A percentile compares a stretch with the other conserved stretches of the same genome.
Conservation (phyloP, 257 asterid species). For the Echium plantagineum region DNA sequence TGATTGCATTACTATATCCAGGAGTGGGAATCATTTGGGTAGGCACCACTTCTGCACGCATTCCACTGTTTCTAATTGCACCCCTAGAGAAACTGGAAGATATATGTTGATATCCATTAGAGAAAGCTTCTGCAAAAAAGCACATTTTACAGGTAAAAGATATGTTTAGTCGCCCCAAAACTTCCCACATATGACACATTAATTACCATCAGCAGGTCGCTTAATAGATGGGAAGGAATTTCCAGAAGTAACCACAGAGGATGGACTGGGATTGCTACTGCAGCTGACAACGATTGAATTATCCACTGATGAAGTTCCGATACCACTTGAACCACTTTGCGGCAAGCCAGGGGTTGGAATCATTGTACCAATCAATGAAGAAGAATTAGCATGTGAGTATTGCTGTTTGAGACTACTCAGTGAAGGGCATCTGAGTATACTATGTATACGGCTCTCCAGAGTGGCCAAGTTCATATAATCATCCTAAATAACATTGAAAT, state of each 20-base stretch:
- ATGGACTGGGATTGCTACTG: slow-evolving; percentile 35
- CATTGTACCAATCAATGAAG: slow-evolving; percentile 71
- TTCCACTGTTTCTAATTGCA: slow-evolving; percentile 27
- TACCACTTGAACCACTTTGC: slow-evolving; percentile 47
- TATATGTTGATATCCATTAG: slow-evolving; percentile 63
- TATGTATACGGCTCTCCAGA: slow-evolving; percentile 63
- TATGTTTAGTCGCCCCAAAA: slow-evolving; percentile 7
- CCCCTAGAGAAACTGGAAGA: slow-evolving; percentile 42
- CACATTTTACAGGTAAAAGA: slow-evolving; percentile 12
- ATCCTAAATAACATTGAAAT: slow-evolving; percentile 34
- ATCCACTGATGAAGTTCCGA: slow-evolving; percentile 48
- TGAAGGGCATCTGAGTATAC: slow-evolving; percentile 37
- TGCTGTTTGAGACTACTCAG: slow-evolving; percentile 56
- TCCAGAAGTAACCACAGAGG: slow-evolving; percentile 53
- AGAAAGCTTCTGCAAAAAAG: slow-evolving; percentile 45
- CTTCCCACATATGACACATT: slow-evolving; percentile 9
- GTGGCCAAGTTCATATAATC: slow-evolving; percentile 66
- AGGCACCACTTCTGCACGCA: slow-evolving; percentile 61
- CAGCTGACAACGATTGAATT: slow-evolving; percentile 36
- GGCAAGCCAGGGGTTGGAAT: slow-evolving; percentile 96
- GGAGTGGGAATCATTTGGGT: slow-evolving; percentile 98
- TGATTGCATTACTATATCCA: slow-evolving; percentile 50
- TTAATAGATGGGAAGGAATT: slow-evolving; percentile 41
- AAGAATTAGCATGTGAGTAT: slow-evolving; percentile 43
- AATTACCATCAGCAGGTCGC: slow-evolving; percentile 41